These are phyloP conservation scores for Vanilla planifolia DNA, from an alignment of 106 monocot genomes.

Conservation along the genomic window DNA sequence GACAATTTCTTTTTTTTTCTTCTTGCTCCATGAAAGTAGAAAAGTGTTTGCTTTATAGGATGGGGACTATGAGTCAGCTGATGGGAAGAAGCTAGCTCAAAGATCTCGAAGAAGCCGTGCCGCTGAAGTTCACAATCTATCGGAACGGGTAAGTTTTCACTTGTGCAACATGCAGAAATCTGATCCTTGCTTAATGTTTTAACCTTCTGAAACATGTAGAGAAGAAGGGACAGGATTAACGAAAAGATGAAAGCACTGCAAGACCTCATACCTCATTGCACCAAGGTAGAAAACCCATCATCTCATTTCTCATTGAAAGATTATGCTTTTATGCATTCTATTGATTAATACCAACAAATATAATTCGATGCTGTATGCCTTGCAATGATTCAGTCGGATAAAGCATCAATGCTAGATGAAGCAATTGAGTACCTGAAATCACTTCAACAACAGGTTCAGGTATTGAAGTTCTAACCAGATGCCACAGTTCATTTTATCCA, in stretches of 20 bases:
- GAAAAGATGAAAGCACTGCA: slow-evolving; percentile 97
- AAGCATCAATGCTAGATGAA: slow-evolving; percentile 65
- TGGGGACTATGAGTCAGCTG: slow-evolving; percentile 47
- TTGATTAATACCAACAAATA: too few species aligned
- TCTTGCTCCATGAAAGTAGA: background rate
- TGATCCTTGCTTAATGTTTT: slow-evolving; percentile 3
- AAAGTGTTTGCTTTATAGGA: slow-evolving; percentile 28
- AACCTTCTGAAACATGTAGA: slow-evolving; percentile 44
- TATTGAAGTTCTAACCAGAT: too few species aligned
- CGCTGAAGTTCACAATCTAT: slow-evolving; percentile 91
- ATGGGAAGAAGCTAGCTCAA: slow-evolving; percentile 25
- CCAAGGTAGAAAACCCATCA: slow-evolving; percentile 45
- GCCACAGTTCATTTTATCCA: too few species aligned
- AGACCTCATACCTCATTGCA: slow-evolving; percentile 91
- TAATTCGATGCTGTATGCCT: slow-evolving; percentile 2
- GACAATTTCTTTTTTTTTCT: background rate
- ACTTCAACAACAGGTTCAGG: slow-evolving; percentile 58
- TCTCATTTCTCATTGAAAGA: background rate
- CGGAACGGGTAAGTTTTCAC: slow-evolving; percentile 59
- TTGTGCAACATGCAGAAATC: background rate
- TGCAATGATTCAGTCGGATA: slow-evolving; percentile 40
- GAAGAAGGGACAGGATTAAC: slow-evolving; percentile 92
- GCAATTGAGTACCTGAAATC: slow-evolving; percentile 62
- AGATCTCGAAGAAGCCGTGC: slow-evolving; percentile 67
- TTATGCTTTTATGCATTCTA: background rate